phyloP scores from a whole-genome alignment of 495 filamentous ascomycete genomes.

The Xylaria venustula region DNA sequence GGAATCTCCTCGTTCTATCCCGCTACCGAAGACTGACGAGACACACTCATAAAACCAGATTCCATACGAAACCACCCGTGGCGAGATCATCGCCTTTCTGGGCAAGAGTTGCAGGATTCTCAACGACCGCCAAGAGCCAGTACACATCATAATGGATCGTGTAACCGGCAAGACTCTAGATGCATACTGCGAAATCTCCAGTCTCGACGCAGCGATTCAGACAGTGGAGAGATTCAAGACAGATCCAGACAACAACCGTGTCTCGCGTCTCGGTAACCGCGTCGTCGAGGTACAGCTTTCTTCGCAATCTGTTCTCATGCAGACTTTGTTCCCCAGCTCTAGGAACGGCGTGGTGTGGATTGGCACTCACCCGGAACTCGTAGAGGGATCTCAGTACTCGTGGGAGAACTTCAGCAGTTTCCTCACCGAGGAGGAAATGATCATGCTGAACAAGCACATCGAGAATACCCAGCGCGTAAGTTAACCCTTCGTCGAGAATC shows the following conservation, averaged over 20 bases:
- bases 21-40: not conserved
- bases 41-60: constrained; percentile 51
- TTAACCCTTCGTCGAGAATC: not conserved
- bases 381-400: constrained; percentile 36
- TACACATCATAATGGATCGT: constrained; percentile 86
- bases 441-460: constrained; percentile 62
- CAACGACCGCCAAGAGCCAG: constrained; percentile 54
- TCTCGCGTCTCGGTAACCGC: constrained; percentile 61
- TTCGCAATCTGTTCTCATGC: constrained; percentile 60
- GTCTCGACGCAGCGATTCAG: constrained; percentile 50
- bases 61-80: constrained; percentile 64
- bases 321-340: constrained; percentile 65
- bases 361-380: constrained; percentile 44
- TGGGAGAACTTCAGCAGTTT: constrained; percentile 73
- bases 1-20: no score
- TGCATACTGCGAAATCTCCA: constrained; percentile 67
- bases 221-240: constrained; percentile 48
- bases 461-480: constrained; percentile 38
- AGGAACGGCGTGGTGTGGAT: constrained; percentile 60
- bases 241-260: constrained; percentile 37
- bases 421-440: constrained; percentile 68
- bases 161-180: constrained; percentile 75
- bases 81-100: constrained; percentile 66
- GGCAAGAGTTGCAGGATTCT: constrained; percentile 64
- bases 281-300: constrained; percentile 62